Evolutionary conservation across 768 basidiomycete genomes (phyloP), one percentile per base, ranked within the genome.

Genomic region (Serpula lacrymans): DNA sequence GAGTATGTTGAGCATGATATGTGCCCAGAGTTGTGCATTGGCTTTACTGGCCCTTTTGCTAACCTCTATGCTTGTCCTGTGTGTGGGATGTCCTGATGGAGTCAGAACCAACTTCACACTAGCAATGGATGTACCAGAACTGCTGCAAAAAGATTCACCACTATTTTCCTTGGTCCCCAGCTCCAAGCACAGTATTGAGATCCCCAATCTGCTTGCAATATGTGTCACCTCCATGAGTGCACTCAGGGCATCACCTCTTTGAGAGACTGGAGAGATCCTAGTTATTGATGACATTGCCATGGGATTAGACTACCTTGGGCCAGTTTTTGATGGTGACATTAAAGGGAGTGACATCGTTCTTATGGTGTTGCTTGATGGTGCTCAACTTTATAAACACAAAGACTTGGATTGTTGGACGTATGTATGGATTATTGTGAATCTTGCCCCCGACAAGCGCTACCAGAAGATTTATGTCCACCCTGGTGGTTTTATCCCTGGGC

Each of bases 361-460:
- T 0, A 43, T 60, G 29, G 43, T 68, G 8, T 67, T 67, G 0
- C 43, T 68, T 1, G 69, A 73, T 46, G 65, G 72, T 6, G 66
- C 67, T 0, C 71, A 74, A 43, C 60, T 75, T 0, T 72, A 70
- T 40, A 48, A 47, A n/a, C 56, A 56, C 43, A 72, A 72, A 45
- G 39, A 55, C 23, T 74, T 69, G 0, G 69, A 72, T 29, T 60
- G 55, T 13, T 71, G 68, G 71, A 67, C 72, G 5, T 60, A 46
- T 16, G 61, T 73, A 3, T 40, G 39, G 39, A 38, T 66, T 10
- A 39, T 68, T 3, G 22, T 54, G 7, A 53, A 69, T 34, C 50
- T 55, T 4, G 20, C 39, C 2, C 64, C 63, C 0, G 42, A 56
- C 3, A 31, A 46, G 3, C 55, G 63, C 1, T 71, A 69, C 42